Base-by-base conservation (phyloP, 768 basidiomycete species). In the Paxillus ammoniavirescens region DNA sequence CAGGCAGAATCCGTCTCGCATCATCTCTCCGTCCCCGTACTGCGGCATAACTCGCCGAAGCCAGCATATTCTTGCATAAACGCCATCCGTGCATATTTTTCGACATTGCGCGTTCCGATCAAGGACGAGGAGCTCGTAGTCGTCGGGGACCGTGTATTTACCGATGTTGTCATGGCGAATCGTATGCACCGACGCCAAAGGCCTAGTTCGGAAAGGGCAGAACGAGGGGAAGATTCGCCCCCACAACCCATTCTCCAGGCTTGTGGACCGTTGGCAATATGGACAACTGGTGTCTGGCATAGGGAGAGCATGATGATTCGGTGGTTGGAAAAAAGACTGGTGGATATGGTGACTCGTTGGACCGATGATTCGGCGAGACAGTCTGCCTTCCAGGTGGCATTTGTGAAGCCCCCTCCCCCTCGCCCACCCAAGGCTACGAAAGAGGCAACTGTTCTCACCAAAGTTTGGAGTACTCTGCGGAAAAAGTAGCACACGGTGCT, bases 61-160 rank as follows among this genome's bases (percentile, higher is more conserved):
- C 96, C 96, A 2, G 82, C 84, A 2, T 86, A 85, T 62, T 76
- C 82, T 2, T 96, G 93, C 71, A 86, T 90, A 23, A 57, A 71
- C 9, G 75, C 80, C n/a, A 83, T 96, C 49, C 80, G 82, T 8
- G 65, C 70, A 41, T 94, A 97, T 75, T 97, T 98, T 65, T 72
- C 77, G 26, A 80, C 84, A 30, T 77, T 83, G 28, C 70, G 64
- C 8, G 62, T 65, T n/a, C 83, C 86, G 17, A 63, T 91, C 41
- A 68, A 73, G 28, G 80, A 84, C 57, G 73, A 84, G 23, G 81
- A 87, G 53, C 74, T 97, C 41, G 73, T 98, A 52, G 71, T 98
- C 37, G 86, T 99, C 12, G 96, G 96, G 0, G 96, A 99, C 73
- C 82, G 96, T 10, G 72, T 98, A 48, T 89, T 97, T 62, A 99